Evolutionary conservation across 1,284 basidiomycete species (phyloP).

Genomic region (Ganoderma boninense): DNA sequence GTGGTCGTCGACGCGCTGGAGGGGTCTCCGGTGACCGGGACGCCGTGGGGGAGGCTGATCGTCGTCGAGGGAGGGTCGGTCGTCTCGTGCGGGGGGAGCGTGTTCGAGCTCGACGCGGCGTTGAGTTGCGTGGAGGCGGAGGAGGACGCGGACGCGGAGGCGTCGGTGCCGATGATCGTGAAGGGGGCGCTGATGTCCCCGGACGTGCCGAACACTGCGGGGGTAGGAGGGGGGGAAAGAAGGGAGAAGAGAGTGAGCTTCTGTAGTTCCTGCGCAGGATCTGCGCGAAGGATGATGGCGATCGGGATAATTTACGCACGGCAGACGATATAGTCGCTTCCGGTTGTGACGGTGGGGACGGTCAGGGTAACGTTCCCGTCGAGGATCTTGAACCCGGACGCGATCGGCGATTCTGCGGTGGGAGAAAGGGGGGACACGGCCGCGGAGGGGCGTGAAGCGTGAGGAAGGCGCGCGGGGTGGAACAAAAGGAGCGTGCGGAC

Average conservation of each 20-base stretch:
- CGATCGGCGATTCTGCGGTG: conserved; percentile 39
- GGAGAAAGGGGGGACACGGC: no score
- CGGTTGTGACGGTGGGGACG: conserved; percentile 38
- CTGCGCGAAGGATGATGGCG: background rate
- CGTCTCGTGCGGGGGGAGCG: conserved; percentile 21
- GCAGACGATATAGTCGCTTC: conserved; percentile 41
- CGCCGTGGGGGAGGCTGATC: conserved; percentile 14
- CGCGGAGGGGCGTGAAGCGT: background rate
- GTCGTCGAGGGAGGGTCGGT: conserved; percentile 8
- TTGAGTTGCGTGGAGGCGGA: conserved; percentile 9
- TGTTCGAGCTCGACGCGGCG: conserved; percentile 20
- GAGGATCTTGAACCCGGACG: conserved; percentile 34
- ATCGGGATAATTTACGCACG: conserved; percentile 28
- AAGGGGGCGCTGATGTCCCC: conserved; percentile 54
- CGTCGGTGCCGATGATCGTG: conserved; percentile 41
- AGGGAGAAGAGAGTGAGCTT: background rate
- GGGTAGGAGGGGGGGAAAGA: background rate
- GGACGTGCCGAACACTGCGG: conserved; percentile 59
- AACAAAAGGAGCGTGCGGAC: background rate
- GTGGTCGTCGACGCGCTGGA: background rate
- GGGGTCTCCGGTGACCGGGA: conserved; percentile 8
- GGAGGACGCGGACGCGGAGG: conserved; percentile 7
- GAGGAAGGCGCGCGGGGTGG: background rate
- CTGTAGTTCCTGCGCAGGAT: background rate
- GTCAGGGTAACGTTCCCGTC: conserved; percentile 36